Evolutionary conservation across 208 protist genomes (phyloP), one percentile per base, ranked within the genome.

Genomic region (Endotrypanum monterogeii): DNA sequence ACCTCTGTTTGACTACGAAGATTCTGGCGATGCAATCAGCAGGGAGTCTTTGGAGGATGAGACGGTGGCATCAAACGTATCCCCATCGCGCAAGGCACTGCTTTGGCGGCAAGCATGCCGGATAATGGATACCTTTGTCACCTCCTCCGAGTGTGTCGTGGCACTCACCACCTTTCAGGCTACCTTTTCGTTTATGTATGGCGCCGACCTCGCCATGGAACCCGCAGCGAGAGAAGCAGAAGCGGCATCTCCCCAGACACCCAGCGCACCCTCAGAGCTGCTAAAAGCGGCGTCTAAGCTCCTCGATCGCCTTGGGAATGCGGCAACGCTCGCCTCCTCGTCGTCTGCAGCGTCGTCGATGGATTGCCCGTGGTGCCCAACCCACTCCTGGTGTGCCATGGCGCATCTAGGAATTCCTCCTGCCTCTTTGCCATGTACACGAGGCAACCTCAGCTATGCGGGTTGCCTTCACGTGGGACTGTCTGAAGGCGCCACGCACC

Each of bases 181-280:
- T 1, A 87, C 78, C 60, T 92, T 89, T 57, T 83, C 80, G 46
- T 91, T 88, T 70, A 71, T 92, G 23, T 94, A 92, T 65, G 87
- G 86, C 1, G 52, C 28, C 25, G 61, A 77, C 57, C 23, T 12
- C 18, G 52, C 73, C 32, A 62, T 11, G 30, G 69, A 0, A 55
- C 41, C 48, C 12, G n/a, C 25, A 50, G 9, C 2, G 20, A n/a
- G 12, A 48, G 23, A 14, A 65, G 0, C 14, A 44, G 37, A 30
- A 65, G 32, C 58, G 44, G 7, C 32, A 65, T 20, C 2, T 46
- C 16, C 37, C 18, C 3, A 4, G 37, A 9, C 11, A 25, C 25
- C 0, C 55, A 41, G 20, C 41, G 11, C 25, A 18, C 28, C 41
- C 35, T 62, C 20, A 16, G 25, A 12, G 23, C 12, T 37, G 28